Base-by-base conservation (phyloP, 176 grass and related monocot genomes). In the Rhynchospora breviuscula region DNA sequence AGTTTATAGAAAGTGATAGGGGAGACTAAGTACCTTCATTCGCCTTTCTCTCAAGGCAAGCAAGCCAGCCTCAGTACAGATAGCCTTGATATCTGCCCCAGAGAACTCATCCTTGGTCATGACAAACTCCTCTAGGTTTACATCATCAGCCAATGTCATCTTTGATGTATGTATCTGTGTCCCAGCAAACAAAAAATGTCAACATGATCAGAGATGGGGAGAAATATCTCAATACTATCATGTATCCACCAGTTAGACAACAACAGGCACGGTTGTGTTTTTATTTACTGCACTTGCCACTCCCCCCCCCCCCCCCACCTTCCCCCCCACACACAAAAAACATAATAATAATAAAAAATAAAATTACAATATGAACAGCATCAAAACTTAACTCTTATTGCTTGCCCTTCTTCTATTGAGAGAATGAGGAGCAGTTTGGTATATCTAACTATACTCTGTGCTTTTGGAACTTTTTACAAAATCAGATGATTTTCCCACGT, bases 81-180 rank as follows among this genome's bases (percentile, higher is more conserved):
- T 96, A 1, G 93, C 93, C 83, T 96, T 96, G 13, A 96, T 96
- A 79, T 96, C 93, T 67, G 93, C 93, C 8, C 90, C 93, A 0
- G 90, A 96, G 51, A 96, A 96, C 10, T 96, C 93, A 3, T 96
- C 93, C 80, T 96, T 96, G 0, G 90, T 93, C 93, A 96, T 96
- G 23, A 96, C 90, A 74, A 96, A 96, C 80, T 96, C 93, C 87
- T 96, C 93, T 49, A 96, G 70, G 76, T 96, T 96, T 83, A 96
- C 93, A 80, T 96, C 93, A 40, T 96, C 93, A 44, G 93, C 85
- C 78, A 96, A 66, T 10, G 93, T 96, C 93, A 96, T 96, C 85
- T 93, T 96, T 35, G 93, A 21, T 1, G 90, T 96, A 85, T 96
- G 93, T 84, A 96, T 96, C 93, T 96, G 87, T 49, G 79, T n/a